Evolutionary conservation across 2,329 filamentous ascomycete species (phyloP).

Genomic region (Samsoniella hepiali): DNA sequence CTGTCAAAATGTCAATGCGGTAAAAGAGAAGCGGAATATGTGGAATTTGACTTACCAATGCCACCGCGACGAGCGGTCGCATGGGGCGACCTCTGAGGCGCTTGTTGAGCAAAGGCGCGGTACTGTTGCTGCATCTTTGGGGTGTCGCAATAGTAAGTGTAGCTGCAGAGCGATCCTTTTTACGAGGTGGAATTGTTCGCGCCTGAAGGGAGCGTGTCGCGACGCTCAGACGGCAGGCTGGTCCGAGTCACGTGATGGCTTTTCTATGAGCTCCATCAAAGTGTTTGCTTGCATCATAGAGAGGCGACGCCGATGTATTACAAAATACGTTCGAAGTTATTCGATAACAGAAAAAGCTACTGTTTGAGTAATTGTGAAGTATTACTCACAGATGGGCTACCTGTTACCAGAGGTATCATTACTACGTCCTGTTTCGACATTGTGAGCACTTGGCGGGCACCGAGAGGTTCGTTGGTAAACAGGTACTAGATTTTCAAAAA

Average conservation of each 20-base stretch:
- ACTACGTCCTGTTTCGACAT: no score
- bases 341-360: no score
- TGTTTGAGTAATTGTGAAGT: no score
- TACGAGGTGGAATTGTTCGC: background rate
- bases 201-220: background rate
- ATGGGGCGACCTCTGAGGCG: slow-evolving; percentile 49
- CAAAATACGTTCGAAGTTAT: no score
- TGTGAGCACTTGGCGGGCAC: no score
- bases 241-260: background rate
- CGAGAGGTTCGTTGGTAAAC: no score
- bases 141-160: slow-evolving; percentile 17
- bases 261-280: background rate
- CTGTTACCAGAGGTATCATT: no score
- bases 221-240: background rate
- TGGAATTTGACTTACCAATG: slow-evolving; percentile 42
- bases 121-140: slow-evolving; percentile 52
- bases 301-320: no score
- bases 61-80: slow-evolving; percentile 48
- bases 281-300: no score
- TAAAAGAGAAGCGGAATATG: background rate
- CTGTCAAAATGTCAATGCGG: slow-evolving; percentile 31
- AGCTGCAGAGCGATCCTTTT: background rate
- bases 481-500: no score
- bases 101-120: slow-evolving; percentile 50
- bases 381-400: no score